Evolutionary conservation across 2,329 filamentous ascomycete species (phyloP).

Genomic region (Aspergillus candidus): DNA sequence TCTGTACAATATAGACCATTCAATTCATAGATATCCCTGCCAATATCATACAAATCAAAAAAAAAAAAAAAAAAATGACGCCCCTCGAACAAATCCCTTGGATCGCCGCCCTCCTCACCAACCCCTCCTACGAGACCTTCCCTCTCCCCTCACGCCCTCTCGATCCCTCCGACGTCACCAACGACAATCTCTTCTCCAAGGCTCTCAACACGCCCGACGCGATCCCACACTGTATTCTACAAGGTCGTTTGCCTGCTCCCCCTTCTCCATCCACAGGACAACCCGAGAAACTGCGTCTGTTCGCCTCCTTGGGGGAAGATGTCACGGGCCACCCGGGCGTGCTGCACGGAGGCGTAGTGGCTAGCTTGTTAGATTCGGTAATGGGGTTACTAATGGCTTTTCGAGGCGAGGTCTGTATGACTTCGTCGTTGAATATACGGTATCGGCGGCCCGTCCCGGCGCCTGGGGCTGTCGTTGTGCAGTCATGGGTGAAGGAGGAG

Average conservation of each 20-base stretch:
- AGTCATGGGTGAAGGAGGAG: slow-evolving; percentile 8
- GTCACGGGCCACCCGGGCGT: slow-evolving; percentile 22
- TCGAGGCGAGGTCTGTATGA: slow-evolving; percentile 11
- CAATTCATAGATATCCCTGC: too few relatives aligned
- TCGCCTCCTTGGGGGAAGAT: slow-evolving; percentile 22
- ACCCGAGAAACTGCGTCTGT: slow-evolving; percentile 17
- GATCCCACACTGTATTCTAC: too few relatives aligned
- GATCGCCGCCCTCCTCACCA: too few relatives aligned
- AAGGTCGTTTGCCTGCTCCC: too few relatives aligned
- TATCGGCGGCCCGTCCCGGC: slow-evolving; percentile 15
- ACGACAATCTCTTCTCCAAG: too few relatives aligned
- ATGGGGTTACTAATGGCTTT: slow-evolving; percentile 16
- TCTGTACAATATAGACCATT: too few relatives aligned
- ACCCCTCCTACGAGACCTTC: neutral
- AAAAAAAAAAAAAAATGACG: too few relatives aligned
- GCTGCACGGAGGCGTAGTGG: slow-evolving; percentile 24
- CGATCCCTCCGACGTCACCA: neutral
- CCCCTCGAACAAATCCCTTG: too few relatives aligned
- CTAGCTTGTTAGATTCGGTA: slow-evolving; percentile 21
- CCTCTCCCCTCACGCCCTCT: neutral
- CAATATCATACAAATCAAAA: too few relatives aligned
- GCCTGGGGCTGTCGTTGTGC: slow-evolving; percentile 12
- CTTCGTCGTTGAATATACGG: slow-evolving; percentile 19
- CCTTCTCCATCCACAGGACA: too few relatives aligned
- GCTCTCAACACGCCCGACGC: too few relatives aligned